phyloP scores from a whole-genome alignment of 169 alveolate species.

The Eimeria brunetti region DNA sequence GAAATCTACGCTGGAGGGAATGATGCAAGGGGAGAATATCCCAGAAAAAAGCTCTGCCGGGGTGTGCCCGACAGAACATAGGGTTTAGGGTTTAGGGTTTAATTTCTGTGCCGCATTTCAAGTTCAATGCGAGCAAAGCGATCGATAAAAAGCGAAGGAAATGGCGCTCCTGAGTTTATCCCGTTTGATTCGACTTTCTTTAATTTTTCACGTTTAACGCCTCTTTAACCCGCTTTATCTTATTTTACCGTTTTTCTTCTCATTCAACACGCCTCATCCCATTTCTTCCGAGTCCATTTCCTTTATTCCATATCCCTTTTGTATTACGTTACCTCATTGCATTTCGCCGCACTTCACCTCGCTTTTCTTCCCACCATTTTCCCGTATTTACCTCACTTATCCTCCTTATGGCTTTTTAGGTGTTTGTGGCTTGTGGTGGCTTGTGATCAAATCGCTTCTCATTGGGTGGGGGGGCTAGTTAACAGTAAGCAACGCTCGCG shows the following conservation, averaged over 20 bases:
- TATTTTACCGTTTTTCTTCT: neutral
- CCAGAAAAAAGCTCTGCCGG: constrained; percentile 30
- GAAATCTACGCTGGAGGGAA: neutral
- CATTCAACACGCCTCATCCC: neutral
- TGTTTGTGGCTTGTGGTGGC: too few relatives aligned
- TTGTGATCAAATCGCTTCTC: too few relatives aligned
- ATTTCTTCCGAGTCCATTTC: neutral
- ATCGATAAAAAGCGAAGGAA: neutral
- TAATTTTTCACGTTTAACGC: neutral
- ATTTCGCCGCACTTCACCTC: too few relatives aligned
- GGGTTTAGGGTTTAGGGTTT: neutral
- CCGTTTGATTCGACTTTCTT: too few relatives aligned
- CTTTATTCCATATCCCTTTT: neutral
- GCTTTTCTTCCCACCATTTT: too few relatives aligned
- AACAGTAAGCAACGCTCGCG: too few relatives aligned
- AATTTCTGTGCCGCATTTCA: neutral
- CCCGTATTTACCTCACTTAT: too few relatives aligned
- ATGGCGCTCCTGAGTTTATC: neutral
- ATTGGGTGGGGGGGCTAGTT: too few relatives aligned
- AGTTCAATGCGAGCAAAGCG: neutral
- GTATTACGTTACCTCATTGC: neutral
- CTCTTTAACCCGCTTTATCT: neutral
- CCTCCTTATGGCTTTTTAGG: too few relatives aligned
- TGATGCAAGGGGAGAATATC: neutral
- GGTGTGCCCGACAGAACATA: neutral